Percentiles rank a stretch among this genome's conserved stretches.
Conservation (phyloP, 352 stramenopile species). For the Globisporangium rhizosaccharum region DNA sequence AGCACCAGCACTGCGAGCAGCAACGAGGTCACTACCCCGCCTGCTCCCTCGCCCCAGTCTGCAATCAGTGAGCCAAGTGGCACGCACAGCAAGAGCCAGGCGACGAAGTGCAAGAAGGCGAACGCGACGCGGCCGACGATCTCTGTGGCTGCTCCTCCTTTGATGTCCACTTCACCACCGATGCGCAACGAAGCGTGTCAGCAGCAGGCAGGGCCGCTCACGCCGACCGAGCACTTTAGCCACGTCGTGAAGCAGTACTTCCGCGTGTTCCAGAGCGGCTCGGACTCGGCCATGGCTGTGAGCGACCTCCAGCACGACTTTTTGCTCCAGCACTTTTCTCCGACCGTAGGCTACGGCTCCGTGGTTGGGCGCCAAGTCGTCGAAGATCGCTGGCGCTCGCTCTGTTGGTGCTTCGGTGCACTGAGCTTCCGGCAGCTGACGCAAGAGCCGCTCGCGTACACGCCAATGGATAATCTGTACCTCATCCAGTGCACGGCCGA, state of each 20-base stretch:
- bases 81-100: no score
- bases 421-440: constrained; percentile 3
- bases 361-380: constrained; percentile 5
- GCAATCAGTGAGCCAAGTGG: no score
- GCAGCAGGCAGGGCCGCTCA: constrained; percentile 7
- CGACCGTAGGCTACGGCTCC: constrained; percentile 6
- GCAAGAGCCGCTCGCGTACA: constrained; percentile 1
- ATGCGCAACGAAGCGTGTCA: background rate
- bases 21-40: no score
- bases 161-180: no score
- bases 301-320: constrained; percentile 3
- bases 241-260: constrained; percentile 10
- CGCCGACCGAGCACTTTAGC: constrained; percentile 8
- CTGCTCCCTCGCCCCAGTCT: no score
- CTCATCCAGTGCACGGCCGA: constrained; percentile 5
- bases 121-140: no score
- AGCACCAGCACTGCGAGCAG: no score
- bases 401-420: constrained; percentile 14
- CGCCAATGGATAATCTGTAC: constrained; percentile 10
- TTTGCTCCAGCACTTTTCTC: constrained; percentile 4
- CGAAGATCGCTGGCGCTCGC: constrained; percentile 14
- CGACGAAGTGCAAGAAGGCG: no score
- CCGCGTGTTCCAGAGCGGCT: constrained; percentile 5
- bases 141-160: no score
- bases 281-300: background rate